phyloP scores from a whole-genome alignment of 1,284 basidiomycete genomes.

The Pholiota adiposa region DNA sequence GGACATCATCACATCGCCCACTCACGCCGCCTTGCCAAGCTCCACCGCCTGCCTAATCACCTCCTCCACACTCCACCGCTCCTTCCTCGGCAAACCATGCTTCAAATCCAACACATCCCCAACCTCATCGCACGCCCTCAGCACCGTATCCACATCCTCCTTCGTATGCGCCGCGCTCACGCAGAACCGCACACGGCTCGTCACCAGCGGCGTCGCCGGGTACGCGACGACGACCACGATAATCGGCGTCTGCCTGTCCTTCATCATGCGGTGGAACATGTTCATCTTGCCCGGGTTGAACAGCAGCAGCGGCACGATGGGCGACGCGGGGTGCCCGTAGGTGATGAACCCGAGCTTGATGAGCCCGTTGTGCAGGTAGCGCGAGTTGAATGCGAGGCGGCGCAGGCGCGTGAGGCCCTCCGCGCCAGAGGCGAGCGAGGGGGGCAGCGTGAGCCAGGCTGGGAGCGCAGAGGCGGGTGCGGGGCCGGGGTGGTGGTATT shows the following conservation, averaged over 20 bases:
- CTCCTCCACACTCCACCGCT: conserved; percentile 85
- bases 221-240: conserved; percentile 91
- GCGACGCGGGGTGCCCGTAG: conserved; percentile 90
- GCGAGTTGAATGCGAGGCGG: conserved; percentile 93
- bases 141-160: conserved; percentile 89
- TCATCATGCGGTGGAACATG: conserved; percentile 89
- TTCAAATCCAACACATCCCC: conserved; percentile 89
- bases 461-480: conserved; percentile 67
- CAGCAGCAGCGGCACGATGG: conserved; percentile 92
- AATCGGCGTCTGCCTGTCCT: conserved; percentile 79
- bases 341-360: conserved; percentile 97
- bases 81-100: conserved; percentile 60
- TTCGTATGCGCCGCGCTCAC: conserved; percentile 96
- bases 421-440: conserved; percentile 72
- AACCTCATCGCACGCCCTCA: conserved; percentile 92
- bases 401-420: conserved; percentile 86
- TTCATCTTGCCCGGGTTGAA: conserved; percentile 96
- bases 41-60: conserved; percentile 80
- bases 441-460: conserved; percentile 74
- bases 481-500: conserved; percentile 63
- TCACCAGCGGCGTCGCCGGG: conserved; percentile 92
- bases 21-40: conserved; percentile 44
- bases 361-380: conserved; percentile 89
- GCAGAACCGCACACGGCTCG: conserved; percentile 92
- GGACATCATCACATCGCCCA: neutral